A percentile compares a stretch with the other conserved stretches of the same genome.
Conservation (phyloP, 805 yeast genomes). For the Kluyveromyces starmeri region DNA sequence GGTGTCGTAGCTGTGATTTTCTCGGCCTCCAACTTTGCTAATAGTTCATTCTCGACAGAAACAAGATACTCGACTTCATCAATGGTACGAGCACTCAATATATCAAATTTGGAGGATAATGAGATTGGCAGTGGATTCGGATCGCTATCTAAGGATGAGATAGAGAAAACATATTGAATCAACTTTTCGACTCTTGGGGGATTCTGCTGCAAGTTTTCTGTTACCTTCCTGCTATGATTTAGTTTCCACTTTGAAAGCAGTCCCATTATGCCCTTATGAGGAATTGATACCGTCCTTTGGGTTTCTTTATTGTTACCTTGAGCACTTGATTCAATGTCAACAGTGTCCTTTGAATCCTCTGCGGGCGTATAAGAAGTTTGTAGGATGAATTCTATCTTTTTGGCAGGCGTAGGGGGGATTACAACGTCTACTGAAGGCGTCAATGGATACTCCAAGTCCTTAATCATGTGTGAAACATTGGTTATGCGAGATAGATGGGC, state of each 20-base stretch:
- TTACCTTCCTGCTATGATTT: constrained; percentile 14
- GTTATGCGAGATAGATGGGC: constrained; percentile 15
- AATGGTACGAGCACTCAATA: constrained; percentile 60
- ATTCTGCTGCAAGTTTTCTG: constrained; percentile 4
- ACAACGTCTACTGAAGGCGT: constrained; percentile 36
- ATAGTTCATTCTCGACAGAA: constrained; percentile 36
- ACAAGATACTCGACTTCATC: constrained; percentile 56
- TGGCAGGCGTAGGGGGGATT: constrained; percentile 62
- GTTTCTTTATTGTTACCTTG: neutral
- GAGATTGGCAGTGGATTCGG: constrained; percentile 10
- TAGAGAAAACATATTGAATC: constrained; percentile 30
- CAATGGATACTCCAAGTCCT: constrained; percentile 36
- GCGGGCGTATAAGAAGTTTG: constrained; percentile 21
- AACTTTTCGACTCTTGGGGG: constrained; percentile 29
- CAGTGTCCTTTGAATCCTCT: constrained; percentile 5
- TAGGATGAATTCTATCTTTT: constrained; percentile 42
- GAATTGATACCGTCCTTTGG: neutral
- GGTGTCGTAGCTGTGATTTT: constrained; percentile 1
- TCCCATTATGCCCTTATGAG: constrained; percentile 19
- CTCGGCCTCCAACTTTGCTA: constrained; percentile 18
- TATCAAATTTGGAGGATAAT: constrained; percentile 40
- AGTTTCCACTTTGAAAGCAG: constrained; percentile 25
- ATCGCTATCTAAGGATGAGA: constrained; percentile 23
- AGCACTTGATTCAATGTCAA: constrained; percentile 2
- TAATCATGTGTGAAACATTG: constrained; percentile 20